phyloP scores from a whole-genome alignment of 2,329 filamentous ascomycete genomes.

The Plectosphaerella cucumerina region DNA sequence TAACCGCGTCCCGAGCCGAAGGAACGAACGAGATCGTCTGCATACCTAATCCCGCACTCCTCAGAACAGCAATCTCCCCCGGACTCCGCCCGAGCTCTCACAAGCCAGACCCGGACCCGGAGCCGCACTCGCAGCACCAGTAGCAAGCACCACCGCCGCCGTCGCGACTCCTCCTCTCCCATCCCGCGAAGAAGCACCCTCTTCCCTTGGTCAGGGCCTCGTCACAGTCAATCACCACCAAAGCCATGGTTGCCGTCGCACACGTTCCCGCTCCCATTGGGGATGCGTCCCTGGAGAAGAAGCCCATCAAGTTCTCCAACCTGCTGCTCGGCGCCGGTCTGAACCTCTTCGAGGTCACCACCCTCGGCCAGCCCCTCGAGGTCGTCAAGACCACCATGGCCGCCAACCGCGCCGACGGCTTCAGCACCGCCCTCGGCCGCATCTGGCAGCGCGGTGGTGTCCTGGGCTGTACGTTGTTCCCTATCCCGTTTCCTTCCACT shows the following conservation, averaged over 20 bases:
- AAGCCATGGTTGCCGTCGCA: conserved; percentile 59
- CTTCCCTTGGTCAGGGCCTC: conserved; percentile 97
- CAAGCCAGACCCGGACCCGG: no score
- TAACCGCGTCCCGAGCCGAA: conserved; percentile 2
- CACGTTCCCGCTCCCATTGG: conserved; percentile 47
- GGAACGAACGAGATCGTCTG: not conserved
- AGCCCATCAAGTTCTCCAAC: conserved; percentile 99
- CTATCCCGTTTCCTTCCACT: not conserved
- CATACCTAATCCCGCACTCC: not conserved
- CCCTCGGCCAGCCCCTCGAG: conserved; percentile 77
- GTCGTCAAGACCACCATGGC: conserved; percentile 99
- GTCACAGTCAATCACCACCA: conserved; percentile 47
- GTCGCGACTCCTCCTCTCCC: conserved; percentile 12
- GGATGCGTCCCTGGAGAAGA: conserved; percentile 77
- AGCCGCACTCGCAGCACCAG: no score
- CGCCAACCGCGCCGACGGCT: conserved; percentile 87
- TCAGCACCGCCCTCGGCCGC: conserved; percentile 73
- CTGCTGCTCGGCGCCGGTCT: conserved; percentile 88
- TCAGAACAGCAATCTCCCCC: conserved; percentile 4
- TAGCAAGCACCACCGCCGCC: not conserved
- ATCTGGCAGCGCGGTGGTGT: conserved; percentile 94
- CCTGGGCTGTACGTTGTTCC: conserved; percentile 81
- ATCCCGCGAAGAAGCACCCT: conserved; percentile 76
- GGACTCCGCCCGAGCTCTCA: not conserved
- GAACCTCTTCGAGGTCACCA: conserved; percentile 87